Base-by-base conservation (phyloP, 768 basidiomycete genomes). In the Candolleomyces efflorescens region DNA sequence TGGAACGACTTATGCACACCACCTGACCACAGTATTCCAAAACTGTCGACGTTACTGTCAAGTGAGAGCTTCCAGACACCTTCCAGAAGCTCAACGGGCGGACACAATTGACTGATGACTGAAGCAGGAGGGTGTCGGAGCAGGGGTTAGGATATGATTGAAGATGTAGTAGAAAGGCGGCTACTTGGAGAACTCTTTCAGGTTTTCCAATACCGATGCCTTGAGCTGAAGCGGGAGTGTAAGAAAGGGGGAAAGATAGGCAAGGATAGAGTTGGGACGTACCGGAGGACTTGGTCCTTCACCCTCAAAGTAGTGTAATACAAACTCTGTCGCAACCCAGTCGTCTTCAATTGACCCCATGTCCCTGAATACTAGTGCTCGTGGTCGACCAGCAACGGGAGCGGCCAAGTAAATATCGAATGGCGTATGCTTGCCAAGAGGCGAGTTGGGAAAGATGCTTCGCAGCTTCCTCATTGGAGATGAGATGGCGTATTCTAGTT, bases 241-340 rank as follows among this genome's bases (percentile, higher is more conserved):
- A 11, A 47, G 46, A 60, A 18, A 39, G 37, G 39, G 51, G 44
- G 2, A 36, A 26, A 22, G 46, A 36, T 36, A 18, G 4, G 45
- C 17, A 46, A 27, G 24, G 41, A n/a, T 13, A 39, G 15, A 12
- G 9, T 24, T 10, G 36, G 13, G 6, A 76, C 86, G 64, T 64
- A 90, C 90, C 53, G 84, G 75, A 39, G 89, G 87, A 67, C 90
- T 92, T 13, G 87, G 80, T 10, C 84, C 86, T 24, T 79, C 71
- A 26, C 81, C 84, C 56, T 87, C 85, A 65, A 92, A 90, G 66
- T 92, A 92, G 48, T 89, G 83, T 52, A 88, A 67, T 12, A 90
- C 72, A 59, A 92, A 83, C 64, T 91, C 83, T 11, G 80, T 83
- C 0, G 89, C 84, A 13, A 92, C 79, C 89, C 89, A 92, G 62